Evolutionary conservation across 2,329 filamentous ascomycete species (phyloP).

Genomic region (Ascochyta pisi): DNA sequence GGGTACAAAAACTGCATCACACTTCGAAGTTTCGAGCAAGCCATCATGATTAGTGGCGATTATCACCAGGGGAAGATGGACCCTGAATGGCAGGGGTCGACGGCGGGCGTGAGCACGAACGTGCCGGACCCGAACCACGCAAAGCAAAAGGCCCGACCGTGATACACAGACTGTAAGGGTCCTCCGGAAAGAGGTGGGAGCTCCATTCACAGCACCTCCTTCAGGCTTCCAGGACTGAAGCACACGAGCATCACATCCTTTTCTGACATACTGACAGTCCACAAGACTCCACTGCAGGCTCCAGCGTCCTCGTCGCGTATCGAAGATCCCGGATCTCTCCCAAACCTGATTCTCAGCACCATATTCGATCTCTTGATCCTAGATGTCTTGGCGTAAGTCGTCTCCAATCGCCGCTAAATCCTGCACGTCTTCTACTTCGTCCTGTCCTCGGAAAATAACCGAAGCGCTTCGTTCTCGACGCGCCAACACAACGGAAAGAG

Average conservation of each 20-base stretch:
- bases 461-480: too few relatives aligned
- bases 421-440: not conserved
- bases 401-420: constrained; percentile 16
- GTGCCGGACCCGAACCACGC: constrained; percentile 9
- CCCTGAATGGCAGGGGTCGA: constrained; percentile 15
- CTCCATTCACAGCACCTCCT: not conserved
- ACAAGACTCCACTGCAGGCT: not conserved
- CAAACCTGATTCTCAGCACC: constrained; percentile 8
- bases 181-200: not conserved
- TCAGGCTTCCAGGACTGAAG: not conserved
- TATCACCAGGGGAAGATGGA: constrained; percentile 18
- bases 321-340: not conserved
- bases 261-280: not conserved
- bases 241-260: not conserved
- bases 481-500: too few relatives aligned
- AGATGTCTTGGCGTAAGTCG: constrained; percentile 12
- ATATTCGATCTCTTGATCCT: constrained; percentile 15
- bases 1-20: not conserved
- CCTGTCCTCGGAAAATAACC: too few relatives aligned
- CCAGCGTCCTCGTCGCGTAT: constrained; percentile 2
- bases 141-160: not conserved
- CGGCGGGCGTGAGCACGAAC: not conserved
- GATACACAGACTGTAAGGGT: not conserved
- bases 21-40: constrained; percentile 6
- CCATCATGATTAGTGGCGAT: constrained; percentile 15